Conservation (phyloP, 2,329 filamentous ascomycete genomes). For the Periconia digitata region DNA sequence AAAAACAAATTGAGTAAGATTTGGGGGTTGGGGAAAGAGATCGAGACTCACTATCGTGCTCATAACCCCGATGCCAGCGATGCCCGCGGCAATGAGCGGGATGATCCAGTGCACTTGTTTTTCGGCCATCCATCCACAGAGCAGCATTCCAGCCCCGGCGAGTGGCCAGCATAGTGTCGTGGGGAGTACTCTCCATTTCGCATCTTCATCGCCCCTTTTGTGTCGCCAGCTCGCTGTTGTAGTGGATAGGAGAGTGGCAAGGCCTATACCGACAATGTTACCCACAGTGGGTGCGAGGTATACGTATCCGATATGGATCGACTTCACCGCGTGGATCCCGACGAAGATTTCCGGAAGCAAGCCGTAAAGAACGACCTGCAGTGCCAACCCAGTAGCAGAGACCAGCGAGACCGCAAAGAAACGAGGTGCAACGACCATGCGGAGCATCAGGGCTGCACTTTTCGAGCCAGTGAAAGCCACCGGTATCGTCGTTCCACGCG, state of each 20-base stretch:
- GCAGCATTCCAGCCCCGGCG: slow-evolving; percentile 30
- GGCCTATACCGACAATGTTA: slow-evolving; percentile 34
- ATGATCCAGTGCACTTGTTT: slow-evolving; percentile 15
- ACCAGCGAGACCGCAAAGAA: not conserved
- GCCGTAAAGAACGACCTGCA: not conserved
- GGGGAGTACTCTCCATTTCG: slow-evolving; percentile 12
- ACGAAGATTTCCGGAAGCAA: not conserved
- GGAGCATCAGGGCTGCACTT: not conserved
- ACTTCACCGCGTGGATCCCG: slow-evolving; percentile 27
- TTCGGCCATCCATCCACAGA: slow-evolving; percentile 14
- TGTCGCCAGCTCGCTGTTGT: slow-evolving; percentile 20
- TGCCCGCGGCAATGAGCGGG: slow-evolving; percentile 50
- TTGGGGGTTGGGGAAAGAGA: not conserved
- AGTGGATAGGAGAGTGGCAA: slow-evolving; percentile 30
- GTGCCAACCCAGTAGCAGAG: not conserved
- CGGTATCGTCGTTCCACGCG: too few relatives aligned
- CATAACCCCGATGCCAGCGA: slow-evolving; percentile 43
- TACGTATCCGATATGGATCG: slow-evolving; percentile 5
- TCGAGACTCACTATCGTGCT: slow-evolving; percentile 10
- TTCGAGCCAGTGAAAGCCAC: too few relatives aligned
- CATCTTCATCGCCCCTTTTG: slow-evolving; percentile 13
- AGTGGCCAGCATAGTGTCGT: slow-evolving; percentile 11
- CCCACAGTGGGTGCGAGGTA: slow-evolving; percentile 52
- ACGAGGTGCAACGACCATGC: not conserved
- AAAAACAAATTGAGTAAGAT: not conserved